Base-by-base conservation (phyloP, 176 grass and related monocot genomes). In the Oryza meridionalis region DNA sequence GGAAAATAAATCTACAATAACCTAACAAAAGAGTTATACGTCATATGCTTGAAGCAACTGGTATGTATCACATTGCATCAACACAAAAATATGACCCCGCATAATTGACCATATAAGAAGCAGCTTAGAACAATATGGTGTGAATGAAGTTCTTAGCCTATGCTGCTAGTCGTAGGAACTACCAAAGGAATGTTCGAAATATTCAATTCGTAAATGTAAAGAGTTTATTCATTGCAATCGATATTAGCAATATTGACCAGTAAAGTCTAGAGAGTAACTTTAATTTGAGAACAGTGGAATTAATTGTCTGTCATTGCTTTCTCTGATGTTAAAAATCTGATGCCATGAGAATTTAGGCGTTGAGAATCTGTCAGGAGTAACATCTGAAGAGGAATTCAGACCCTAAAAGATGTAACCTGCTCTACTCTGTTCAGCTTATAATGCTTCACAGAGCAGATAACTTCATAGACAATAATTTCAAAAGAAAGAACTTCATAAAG, bases 361-460 rank as follows among this genome's bases (percentile, higher is more conserved):
- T 61, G 46, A 21, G 65, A 42, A 87, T 70, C 6, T 71, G 44
- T 25, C 14, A 82, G 19, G 71, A 77, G 11, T 13, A 88, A 82
- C 17, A 77, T 6, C 15, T 27, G 10, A 65, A 44, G 24, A 67
- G 51, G 69, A 63, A 0, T 31, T 51, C 24, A 42, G 45, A 11
- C 53, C 35, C 53, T 40, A 14, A 7, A 14, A 70, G 61, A 45
- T 32, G 51, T 16, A 62, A 16, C 80, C 4, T 71, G 38, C 38
- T 71, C 33, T 68, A 43, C 27, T 27, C 33, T 72, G 33, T 24
- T 17, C n/a, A 81, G 47, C 49, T 43, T 19, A 17, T 61, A 43
- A n/a, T 82, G 59, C 9, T 47, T 81, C 21, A 4, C 31, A 70
- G n/a, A 25, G 27, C 6, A 1, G 0, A 59, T 42, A 37, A 71